Evolutionary conservation across 106 monocot species (phyloP), one percentile per base, ranked within the genome.

Genomic region (Narthecium ossifragum): DNA sequence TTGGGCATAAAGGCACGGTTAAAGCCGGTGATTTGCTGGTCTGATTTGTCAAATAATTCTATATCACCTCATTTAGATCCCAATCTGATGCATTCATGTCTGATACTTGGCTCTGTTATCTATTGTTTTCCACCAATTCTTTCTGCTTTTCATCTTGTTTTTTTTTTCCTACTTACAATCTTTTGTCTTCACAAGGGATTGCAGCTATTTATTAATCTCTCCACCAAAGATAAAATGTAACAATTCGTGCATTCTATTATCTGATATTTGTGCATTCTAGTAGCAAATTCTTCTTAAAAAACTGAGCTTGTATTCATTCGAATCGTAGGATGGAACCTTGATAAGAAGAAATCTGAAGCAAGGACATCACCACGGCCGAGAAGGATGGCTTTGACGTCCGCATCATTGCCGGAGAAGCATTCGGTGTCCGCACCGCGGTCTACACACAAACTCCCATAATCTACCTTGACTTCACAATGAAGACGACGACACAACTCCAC

Each of bases 161-260:
- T 6, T 43, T 43, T 0, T 43, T 0, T 43, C 18, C n/a, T n/a
- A n/a, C n/a, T n/a, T n/a, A n/a, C n/a, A n/a, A n/a, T n/a, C n/a
- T n/a, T n/a, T n/a, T 43, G 66, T 0, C 47, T 55, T 24, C 70
- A 76, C 14, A 84, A 77, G 57, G 88, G 88, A 5, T 58, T 88
- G 9, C 88, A 88, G 67, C 79, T 88, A 40, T 88, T 83, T 83
- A 63, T 88, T 67, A 84, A 88, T 51, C 91, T 88, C 70, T 83
- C 88, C 50, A 84, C 83, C 34, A 68, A 74, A 33, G 73, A 88
- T 48, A 88, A 88, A 34, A 88, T 88, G 88, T 88, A 24, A 71
- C 1, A 5, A 32, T 24, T 5, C 8, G 15, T 21, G 13, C 5
- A 33, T 1, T 34, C 22, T 43, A 34, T 8, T 38, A 23, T 3